Base-by-base conservation (phyloP, 441 rosid genomes). In the Euphorbia corollata region DNA sequence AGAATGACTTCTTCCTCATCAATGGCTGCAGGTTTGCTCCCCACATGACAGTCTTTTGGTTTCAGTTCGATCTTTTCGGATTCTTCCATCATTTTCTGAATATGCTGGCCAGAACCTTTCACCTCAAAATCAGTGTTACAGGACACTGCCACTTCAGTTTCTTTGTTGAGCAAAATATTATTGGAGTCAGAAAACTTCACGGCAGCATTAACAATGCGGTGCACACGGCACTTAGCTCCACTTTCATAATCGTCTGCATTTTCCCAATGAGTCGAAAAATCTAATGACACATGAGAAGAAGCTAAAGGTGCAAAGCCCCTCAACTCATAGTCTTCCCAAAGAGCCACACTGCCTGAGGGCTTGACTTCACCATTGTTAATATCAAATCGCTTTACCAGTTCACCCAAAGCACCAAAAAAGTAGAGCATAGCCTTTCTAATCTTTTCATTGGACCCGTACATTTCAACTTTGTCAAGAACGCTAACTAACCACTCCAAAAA, bases 1-100 rank as follows among this genome's bases (percentile, higher is more conserved):
- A 93, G 93, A 77, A 93, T 93, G 74, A 91, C 93, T 81, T 90
- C 97, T 78, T 93, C 96, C 66, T 93, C 99, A 63, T 93, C 99
- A 47, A 67, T 20, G 30, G 76, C 75, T 71, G 69, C 70, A 27
- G 86, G 74, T 74, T 75, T 81, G 47, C 73, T 79, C 38, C 68
- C 64, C 71, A 54, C 73, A 55, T 8, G 19, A 68, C 55, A 67
- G 66, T 61, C 48, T 67, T 61, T 71, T 22, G 51, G 71, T 45
- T 75, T 76, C 73, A 76, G 78, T 58, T 75, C 71, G 15, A 62
- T 67, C 56, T 68, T 74, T 71, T 74, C 76, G 67, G 54, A 50
- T 74, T 77, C 73, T 51, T 68, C 65, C 13, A 63, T 20, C 38
- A 54, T 57, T 64, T 67, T 59, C 5, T 23, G 43, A 30, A 15